Conservation (phyloP, 108 stramenopile species). For the Nitzschia inconspicua region DNA sequence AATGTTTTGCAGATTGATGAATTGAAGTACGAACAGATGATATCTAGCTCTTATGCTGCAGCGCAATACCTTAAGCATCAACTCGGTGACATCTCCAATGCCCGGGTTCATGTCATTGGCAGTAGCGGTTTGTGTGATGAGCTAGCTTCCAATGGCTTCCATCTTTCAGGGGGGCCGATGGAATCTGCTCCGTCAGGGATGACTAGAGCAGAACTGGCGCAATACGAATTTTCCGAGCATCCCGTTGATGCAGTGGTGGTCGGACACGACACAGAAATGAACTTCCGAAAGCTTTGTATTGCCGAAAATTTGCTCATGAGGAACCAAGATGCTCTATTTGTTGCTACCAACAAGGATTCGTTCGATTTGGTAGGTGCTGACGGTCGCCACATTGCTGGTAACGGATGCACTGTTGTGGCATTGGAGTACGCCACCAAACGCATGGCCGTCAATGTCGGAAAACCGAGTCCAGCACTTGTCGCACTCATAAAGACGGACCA, state of each 20-base stretch:
- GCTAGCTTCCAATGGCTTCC: conserved; percentile 47
- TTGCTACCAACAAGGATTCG: conserved; percentile 83
- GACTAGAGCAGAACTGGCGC: conserved; percentile 64
- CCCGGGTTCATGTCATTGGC: conserved; percentile 77
- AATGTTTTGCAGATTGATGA: conserved; percentile 29
- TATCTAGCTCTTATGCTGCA: conserved; percentile 65
- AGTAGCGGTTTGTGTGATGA: conserved; percentile 68
- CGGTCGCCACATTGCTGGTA: conserved; percentile 71
- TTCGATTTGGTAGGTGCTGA: conserved; percentile 72
- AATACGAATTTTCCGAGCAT: conserved; percentile 43
- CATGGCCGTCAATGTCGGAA: conserved; percentile 73
- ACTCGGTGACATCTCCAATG: neutral
- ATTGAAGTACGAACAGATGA: conserved; percentile 64
- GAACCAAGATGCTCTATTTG: conserved; percentile 64
- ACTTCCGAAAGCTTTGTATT: conserved; percentile 75
- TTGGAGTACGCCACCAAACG: conserved; percentile 62
- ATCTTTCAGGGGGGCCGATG: conserved; percentile 33
- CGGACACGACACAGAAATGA: conserved; percentile 72
- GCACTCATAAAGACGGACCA: conserved; percentile 29
- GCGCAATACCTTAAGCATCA: conserved; percentile 48
- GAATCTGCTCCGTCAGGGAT: conserved; percentile 14
- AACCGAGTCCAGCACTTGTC: conserved; percentile 60
- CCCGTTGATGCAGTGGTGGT: conserved; percentile 77
- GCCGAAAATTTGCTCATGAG: conserved; percentile 70
- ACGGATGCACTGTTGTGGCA: conserved; percentile 64